Percentiles rank a stretch among this genome's conserved stretches.
Conservation (phyloP, 2,329 filamentous ascomycete genomes). For the Neurospora crassa region DNA sequence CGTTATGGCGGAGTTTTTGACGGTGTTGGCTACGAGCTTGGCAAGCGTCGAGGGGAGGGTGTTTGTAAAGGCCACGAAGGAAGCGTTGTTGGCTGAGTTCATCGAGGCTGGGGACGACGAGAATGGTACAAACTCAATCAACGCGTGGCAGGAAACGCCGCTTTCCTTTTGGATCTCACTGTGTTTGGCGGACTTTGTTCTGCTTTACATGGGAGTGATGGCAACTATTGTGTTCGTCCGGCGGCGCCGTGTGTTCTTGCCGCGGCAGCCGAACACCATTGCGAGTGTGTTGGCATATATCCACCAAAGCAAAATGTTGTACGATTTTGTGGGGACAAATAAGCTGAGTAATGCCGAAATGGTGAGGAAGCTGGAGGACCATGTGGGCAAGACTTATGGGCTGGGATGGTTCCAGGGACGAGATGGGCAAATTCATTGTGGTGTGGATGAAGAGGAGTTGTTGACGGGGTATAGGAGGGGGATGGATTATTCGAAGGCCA, state of each 20-base stretch:
- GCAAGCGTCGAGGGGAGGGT: conserved; percentile 53
- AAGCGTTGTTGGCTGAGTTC: conserved; percentile 15
- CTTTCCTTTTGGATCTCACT: conserved; percentile 60
- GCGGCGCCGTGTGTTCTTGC: conserved; percentile 61
- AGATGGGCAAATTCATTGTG: conserved; percentile 65
- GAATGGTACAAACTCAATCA: conserved; percentile 32
- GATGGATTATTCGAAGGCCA: conserved; percentile 36
- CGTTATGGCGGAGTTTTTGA: conserved; percentile 64
- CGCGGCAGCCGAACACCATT: conserved; percentile 70
- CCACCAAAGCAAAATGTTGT: conserved; percentile 72
- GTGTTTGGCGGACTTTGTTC: conserved; percentile 49
- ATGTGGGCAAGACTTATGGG: conserved; percentile 58
- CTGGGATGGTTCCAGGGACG: conserved; percentile 68
- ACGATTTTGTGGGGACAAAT: conserved; percentile 62
- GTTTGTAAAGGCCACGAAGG: conserved; percentile 31
- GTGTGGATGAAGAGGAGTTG: conserved; percentile 69
- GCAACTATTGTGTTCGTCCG: conserved; percentile 50
- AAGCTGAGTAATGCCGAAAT: conserved; percentile 52
- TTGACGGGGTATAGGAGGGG: conserved; percentile 57
- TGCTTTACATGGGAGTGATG: conserved; percentile 54
- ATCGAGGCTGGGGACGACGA: conserved; percentile 8
- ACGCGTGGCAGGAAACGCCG: conserved; percentile 49
- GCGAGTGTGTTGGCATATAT: conserved; percentile 68
- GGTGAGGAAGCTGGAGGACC: conserved; percentile 45
- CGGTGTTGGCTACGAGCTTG: conserved; percentile 57